Conservation (phyloP, 163 green algal species). For the Scenedesmus sp. region DNA sequence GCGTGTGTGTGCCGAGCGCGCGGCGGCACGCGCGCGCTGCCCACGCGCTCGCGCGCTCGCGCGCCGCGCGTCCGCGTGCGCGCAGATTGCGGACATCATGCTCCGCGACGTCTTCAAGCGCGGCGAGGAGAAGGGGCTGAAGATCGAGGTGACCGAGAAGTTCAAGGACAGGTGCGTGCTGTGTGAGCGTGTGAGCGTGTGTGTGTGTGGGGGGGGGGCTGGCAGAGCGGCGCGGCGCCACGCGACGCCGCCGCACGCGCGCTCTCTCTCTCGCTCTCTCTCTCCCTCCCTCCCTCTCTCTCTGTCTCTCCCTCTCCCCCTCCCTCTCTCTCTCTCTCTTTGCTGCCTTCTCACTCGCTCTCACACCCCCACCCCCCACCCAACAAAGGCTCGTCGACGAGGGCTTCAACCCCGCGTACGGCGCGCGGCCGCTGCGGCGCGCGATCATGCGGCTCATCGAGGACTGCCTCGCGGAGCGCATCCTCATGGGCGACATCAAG, state of each 20-base stretch:
- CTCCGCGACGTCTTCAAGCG: constrained; percentile 94
- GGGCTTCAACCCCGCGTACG: constrained; percentile 98
- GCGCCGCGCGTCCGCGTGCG: constrained; percentile 20
- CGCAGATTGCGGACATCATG: constrained; percentile 99
- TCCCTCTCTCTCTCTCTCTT: too few relatives aligned
- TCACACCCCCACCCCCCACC: background rate
- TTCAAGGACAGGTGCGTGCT: constrained; percentile 89
- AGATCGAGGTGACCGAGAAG: constrained; percentile 85
- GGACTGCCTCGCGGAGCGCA: constrained; percentile 97
- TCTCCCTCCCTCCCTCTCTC: background rate
- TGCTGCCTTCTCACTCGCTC: too few relatives aligned
- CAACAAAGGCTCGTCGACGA: constrained; percentile 97
- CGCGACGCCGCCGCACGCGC: background rate
- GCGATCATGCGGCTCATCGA: constrained; percentile 99
- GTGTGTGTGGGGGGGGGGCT: background rate
- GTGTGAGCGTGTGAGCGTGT: background rate
- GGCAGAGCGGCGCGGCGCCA: too few relatives aligned
- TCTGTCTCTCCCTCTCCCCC: too few relatives aligned
- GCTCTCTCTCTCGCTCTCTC: background rate
- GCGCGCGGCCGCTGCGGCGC: constrained; percentile 94
- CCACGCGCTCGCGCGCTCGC: too few relatives aligned
- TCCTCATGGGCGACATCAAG: constrained; percentile 96
- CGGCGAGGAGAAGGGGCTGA: constrained; percentile 94
- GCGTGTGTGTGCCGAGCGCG: too few relatives aligned
- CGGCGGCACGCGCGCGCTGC: too few relatives aligned